Evolutionary conservation across 345 rosid genomes (phyloP).

Genomic region (Xanthoceras sorbifolium): DNA sequence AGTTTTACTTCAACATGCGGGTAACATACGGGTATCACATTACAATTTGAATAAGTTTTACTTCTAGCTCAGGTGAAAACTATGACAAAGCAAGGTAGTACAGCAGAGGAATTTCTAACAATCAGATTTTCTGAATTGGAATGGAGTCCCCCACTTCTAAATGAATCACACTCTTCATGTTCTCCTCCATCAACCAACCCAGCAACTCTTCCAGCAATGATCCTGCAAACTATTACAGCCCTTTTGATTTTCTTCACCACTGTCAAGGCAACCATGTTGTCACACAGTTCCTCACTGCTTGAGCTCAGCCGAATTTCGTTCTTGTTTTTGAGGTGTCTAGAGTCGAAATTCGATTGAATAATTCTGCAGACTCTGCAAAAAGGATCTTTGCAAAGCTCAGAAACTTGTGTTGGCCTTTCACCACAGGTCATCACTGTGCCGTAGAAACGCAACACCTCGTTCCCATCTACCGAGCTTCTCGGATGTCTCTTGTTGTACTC

Average conservation of each 20-base stretch:
- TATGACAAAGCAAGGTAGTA: constrained; percentile 52
- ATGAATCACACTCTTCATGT: constrained; percentile 22
- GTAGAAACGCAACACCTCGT: constrained; percentile 49
- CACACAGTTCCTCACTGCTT: constrained; percentile 37
- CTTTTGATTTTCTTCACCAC: constrained; percentile 31
- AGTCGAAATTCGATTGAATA: constrained; percentile 35
- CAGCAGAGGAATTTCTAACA: constrained; percentile 39
- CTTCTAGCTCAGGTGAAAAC: constrained; percentile 32
- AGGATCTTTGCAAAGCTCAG: constrained; percentile 40
- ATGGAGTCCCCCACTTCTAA: constrained; percentile 6
- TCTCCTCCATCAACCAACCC: constrained; percentile 19
- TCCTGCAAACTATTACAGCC: constrained; percentile 46
- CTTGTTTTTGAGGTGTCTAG: constrained; percentile 22
- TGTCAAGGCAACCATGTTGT: constrained; percentile 16
- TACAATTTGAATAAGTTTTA: too few relatives aligned
- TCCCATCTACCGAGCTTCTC: constrained; percentile 51
- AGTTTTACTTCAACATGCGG: too few relatives aligned
- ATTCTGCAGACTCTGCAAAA: constrained; percentile 45
- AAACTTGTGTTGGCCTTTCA: constrained; percentile 22
- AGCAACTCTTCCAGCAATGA: constrained; percentile 34
- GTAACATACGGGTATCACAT: too few relatives aligned
- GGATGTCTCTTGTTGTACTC: constrained; percentile 34
- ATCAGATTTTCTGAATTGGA: constrained; percentile 25
- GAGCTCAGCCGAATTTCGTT: constrained; percentile 38
- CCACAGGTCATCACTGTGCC: constrained; percentile 51